phyloP scores from a whole-genome alignment of 2,329 filamentous ascomycete species.

The Talaromyces sp. region DNA sequence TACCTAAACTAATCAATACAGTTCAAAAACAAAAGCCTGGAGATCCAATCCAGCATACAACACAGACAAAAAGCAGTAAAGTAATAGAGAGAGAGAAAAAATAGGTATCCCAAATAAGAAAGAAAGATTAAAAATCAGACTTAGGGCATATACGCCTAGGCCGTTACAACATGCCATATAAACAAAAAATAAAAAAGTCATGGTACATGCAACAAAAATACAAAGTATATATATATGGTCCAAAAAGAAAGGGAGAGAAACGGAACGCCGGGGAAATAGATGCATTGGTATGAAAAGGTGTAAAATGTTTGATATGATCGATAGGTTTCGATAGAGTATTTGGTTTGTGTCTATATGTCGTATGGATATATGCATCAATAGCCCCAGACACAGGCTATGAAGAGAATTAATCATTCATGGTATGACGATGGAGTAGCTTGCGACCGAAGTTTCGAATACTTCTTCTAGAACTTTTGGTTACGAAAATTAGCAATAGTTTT shows the following conservation, averaged over 20 bases:
- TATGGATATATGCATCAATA: not conserved
- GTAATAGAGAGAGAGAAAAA: not conserved
- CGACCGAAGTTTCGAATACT: constrained; percentile 35
- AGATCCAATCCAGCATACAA: not conserved
- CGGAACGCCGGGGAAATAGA: not conserved
- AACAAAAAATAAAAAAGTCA: not conserved
- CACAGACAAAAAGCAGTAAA: not conserved
- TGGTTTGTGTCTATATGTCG: not conserved
- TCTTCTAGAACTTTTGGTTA: constrained; percentile 24
- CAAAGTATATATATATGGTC: not conserved
- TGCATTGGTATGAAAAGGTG: not conserved
- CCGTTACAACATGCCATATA: not conserved
- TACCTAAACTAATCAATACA: no score
- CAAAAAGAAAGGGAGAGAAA: not conserved
- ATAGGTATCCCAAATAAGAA: not conserved
- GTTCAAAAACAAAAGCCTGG: not conserved
- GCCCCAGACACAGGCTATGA: not conserved
- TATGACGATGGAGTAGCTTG: constrained; percentile 25
- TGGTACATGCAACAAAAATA: not conserved
- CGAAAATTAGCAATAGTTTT: not conserved
- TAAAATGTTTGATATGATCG: not conserved
- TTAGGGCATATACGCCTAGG: not conserved
- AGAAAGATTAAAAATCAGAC: not conserved
- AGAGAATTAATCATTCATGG: not conserved
- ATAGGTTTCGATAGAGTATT: no score